Percentiles rank a stretch among this genome's conserved stretches.
Conservation (phyloP, 306 rosid species). For the Aeschynomene evenia region DNA sequence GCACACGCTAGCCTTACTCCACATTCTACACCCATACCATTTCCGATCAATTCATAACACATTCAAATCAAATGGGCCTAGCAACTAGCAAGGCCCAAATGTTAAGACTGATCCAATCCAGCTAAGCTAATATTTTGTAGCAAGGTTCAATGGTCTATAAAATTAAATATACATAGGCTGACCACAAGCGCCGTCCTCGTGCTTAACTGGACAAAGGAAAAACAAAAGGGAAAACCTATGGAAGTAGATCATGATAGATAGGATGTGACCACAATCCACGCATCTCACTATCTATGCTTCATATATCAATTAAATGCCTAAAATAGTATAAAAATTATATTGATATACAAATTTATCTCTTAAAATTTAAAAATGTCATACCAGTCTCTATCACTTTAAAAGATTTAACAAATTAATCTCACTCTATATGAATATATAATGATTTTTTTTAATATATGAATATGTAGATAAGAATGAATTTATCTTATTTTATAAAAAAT, state of each 20-base stretch:
- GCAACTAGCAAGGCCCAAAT: background rate
- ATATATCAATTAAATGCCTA: too few relatives aligned
- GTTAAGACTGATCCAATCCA: background rate
- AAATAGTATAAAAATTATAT: too few relatives aligned
- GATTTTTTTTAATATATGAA: too few relatives aligned
- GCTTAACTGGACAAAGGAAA: background rate
- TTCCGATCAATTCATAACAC: background rate
- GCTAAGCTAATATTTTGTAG: too few relatives aligned
- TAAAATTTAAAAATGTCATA: too few relatives aligned
- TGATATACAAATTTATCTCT: too few relatives aligned
- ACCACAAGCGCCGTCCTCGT: background rate
- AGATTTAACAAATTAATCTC: too few relatives aligned
- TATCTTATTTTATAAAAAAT: too few relatives aligned
- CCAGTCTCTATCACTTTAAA: too few relatives aligned
- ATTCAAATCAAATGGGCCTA: background rate
- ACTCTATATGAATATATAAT: too few relatives aligned
- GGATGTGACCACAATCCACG: background rate
- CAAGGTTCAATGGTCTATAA: too few relatives aligned
- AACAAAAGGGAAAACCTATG: background rate
- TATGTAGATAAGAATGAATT: too few relatives aligned
- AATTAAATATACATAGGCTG: background rate
- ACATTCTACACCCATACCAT: conserved; percentile 54
- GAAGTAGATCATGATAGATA: background rate
- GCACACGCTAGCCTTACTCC: conserved; percentile 69
- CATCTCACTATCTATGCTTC: background rate